These are phyloP conservation scores for Podospora pseudoanserina DNA, from an alignment of 495 filamentous ascomycete species.

Conservation along the genomic window DNA sequence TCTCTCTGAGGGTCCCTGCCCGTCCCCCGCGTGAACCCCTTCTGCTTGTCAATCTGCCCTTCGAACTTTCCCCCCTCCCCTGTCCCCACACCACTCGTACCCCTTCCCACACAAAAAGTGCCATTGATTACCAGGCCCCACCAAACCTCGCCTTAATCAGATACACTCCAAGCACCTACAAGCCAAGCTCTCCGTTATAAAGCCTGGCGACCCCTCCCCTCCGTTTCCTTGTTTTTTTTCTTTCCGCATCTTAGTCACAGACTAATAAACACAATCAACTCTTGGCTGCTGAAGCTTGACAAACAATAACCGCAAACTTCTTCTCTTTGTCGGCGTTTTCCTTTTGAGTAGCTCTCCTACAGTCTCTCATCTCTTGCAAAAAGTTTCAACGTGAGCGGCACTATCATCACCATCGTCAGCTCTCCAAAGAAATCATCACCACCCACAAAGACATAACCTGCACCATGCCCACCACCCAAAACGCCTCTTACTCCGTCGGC, in stretches of 20 bases:
- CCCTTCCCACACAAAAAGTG: not conserved
- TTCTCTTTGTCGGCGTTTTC: slow-evolving; percentile 1
- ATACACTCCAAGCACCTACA: slow-evolving; percentile 12
- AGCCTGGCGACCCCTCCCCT: slow-evolving; percentile 16
- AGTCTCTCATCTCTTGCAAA: not conserved
- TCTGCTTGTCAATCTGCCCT: not conserved
- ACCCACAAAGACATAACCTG: not conserved
- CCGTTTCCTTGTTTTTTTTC: slow-evolving; percentile 13
- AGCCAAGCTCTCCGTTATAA: slow-evolving; percentile 27
- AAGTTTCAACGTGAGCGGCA: not conserved
- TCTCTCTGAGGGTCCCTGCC: not conserved
- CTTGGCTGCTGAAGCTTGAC: not conserved
- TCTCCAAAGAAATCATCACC: slow-evolving; percentile 3
- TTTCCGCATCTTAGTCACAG: slow-evolving; percentile 3
- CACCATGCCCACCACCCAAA: slow-evolving; percentile 37
- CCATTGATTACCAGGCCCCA: slow-evolving; percentile 1
- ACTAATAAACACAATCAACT: slow-evolving; percentile 3
- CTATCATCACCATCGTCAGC: not conserved
- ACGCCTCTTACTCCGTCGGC: slow-evolving; percentile 24
- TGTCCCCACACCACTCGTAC: not conserved
- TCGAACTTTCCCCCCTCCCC: not conserved
- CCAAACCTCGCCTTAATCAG: slow-evolving; percentile 21
- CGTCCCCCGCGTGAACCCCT: not conserved
- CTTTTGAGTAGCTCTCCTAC: not conserved
- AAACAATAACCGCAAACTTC: not conserved